Base-by-base conservation (phyloP, 768 basidiomycete genomes). In the Fistulinella prunicolor region DNA sequence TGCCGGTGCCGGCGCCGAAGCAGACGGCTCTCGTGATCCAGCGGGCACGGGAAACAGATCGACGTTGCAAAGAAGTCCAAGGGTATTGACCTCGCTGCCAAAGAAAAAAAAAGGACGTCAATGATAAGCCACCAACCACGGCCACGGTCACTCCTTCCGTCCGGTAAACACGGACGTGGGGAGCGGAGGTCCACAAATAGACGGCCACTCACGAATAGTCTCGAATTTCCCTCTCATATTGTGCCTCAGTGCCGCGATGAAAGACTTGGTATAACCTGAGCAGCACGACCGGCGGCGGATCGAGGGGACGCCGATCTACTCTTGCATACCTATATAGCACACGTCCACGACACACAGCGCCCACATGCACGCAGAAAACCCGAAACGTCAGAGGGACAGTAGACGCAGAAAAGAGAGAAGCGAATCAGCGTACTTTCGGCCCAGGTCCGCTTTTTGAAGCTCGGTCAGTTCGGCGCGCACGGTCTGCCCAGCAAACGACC, bases 1-100 rank as follows among this genome's bases (percentile, higher is more conserved):
- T 34, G 6, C 32, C 32, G 14, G 26, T 28, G 26, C 38, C 20
- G 46, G 54, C 8, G 26, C 36, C 23, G 47, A 28, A 22, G 38
- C 30, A 39, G 40, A 35, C 9, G 42, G 29, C 8, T 54, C 32
- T 19, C 56, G 56, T 10, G 41, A 35, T 53, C 56, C 29, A 26
- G 47, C 50, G 46, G 75, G 72, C 8, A 86, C 77, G 4, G 82
- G 83, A 53, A 86, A 87, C 16, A 91, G 72, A 66, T 90, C 89
- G 34, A 86, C 85, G 3, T 83, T 86, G 64, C 89, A 89, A 14
- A 91, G 62, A 12, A 89, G 72, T 2, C 88, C 89, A 24, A 80
- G 72, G n/a, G 72, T 71, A 46, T 83, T 78, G 38, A 85, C 65
- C 35, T 79, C 76, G 36, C 86, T 88, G 58, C n/a, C 49, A 42